Evolutionary conservation across 805 yeast genomes (phyloP).

Genomic region (Saturnispora halmiae): DNA sequence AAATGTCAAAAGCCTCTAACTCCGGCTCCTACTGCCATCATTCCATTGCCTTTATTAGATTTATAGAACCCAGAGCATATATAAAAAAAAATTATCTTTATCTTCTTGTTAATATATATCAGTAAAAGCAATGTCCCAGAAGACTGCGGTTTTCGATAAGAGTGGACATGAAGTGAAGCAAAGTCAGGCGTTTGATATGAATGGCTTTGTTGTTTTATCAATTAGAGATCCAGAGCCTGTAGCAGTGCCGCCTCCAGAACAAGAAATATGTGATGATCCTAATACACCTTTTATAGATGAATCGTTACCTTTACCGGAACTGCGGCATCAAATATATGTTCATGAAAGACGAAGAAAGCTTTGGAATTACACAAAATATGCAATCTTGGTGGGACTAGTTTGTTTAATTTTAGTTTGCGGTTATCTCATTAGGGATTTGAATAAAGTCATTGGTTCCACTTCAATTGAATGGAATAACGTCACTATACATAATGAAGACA

Average conservation of each 20-base stretch:
- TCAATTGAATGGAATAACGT: background rate
- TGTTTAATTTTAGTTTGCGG: background rate
- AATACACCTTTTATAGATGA: conserved; percentile 5
- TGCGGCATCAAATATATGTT: conserved; percentile 6
- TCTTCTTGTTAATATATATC: no score
- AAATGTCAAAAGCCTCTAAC: conserved; percentile 46
- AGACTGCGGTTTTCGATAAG: background rate
- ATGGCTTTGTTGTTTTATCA: background rate
- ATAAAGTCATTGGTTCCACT: background rate
- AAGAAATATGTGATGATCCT: conserved; percentile 3
- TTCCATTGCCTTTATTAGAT: conserved; percentile 21
- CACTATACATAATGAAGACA: background rate
- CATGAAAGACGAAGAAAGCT: background rate
- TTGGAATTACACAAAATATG: conserved; percentile 1
- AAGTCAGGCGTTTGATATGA: background rate
- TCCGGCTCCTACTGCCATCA: conserved; percentile 50
- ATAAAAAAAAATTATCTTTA: no score
- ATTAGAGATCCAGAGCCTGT: conserved; percentile 7
- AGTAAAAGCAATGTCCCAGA: background rate
- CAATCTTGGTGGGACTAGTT: background rate
- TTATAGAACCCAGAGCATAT: background rate
- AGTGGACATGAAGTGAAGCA: conserved; percentile 1
- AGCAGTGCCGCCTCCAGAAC: background rate
- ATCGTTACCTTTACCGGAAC: conserved; percentile 4
- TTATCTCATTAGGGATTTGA: conserved; percentile 1